Evolutionary conservation across 139 green algal genomes (phyloP), one percentile per base, ranked within the genome.

Genomic region (Tetradesmus obliquus): DNA sequence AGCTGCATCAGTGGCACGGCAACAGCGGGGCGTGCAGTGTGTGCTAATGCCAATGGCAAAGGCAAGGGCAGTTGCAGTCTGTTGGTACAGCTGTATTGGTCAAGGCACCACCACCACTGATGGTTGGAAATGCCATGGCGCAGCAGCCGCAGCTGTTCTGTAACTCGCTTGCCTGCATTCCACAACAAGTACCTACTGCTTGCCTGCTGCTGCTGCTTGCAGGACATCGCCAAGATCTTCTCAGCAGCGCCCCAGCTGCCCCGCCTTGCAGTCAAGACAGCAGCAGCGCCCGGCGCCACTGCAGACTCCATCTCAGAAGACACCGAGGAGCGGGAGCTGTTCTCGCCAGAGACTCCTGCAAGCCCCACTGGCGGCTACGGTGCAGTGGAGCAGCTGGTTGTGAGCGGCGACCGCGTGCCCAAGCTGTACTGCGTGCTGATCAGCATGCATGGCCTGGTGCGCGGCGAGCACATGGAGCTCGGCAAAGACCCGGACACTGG

Each of bases 391-490:
- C 54, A 86, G 62, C 32, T 81, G 45, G 8, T 45, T 19, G 5
- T 91, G n/a, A 60, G 53, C 5, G 79, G 66, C 60, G 74, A 93
- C 45, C 91, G 88, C 51, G 66, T 91, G 5, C 92, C 93, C 3
- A 93, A 96, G 17, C 94, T 99, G 86, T 99, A 99, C 93, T 92
- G 98, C 69, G 91, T 98, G 17, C 95, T 99, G 54, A 97, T 98
- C 91, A 96, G 89, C 82, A 93, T 99, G 92, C 98, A 99, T 89
- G 98, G 98, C 62, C 94, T 99, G 55, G 96, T 99, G 66, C 94
- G 98, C 0, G 98, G 98, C 4, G 93, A 98, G 3, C 91, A 92
- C 55, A 99, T 99, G 98, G 98, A 99, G 95, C 96, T 99, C 72
- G 98, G 98, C 15, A 93, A 95, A 5, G 98, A 99, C 92, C 92